These are phyloP conservation scores for Inonotus obliquus DNA, from an alignment of 1,284 basidiomycete genomes.

Conservation along the genomic window DNA sequence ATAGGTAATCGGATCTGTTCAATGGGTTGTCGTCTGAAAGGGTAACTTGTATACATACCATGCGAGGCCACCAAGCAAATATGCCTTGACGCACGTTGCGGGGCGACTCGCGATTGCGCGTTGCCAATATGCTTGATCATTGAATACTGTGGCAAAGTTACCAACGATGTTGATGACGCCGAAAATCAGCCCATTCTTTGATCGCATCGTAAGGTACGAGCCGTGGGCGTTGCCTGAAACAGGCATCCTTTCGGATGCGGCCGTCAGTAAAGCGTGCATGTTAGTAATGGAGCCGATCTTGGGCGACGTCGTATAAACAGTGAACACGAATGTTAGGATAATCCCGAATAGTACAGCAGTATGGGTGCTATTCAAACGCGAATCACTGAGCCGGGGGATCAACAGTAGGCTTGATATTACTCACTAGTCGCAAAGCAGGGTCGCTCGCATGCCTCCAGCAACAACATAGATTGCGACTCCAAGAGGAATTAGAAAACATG, in stretches of 20 bases:
- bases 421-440: slow-evolving; percentile 49
- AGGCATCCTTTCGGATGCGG: slow-evolving; percentile 38
- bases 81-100: slow-evolving; percentile 82
- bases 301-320: slow-evolving; percentile 65
- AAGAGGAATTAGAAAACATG: slow-evolving; percentile 60
- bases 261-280: slow-evolving; percentile 50
- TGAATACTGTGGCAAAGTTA: slow-evolving; percentile 80
- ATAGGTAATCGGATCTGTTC: background rate
- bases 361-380: slow-evolving; percentile 50
- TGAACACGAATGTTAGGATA: slow-evolving; percentile 63
- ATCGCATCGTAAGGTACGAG: slow-evolving; percentile 74
- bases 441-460: slow-evolving; percentile 43
- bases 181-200: slow-evolving; percentile 79
- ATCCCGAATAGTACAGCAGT: slow-evolving; percentile 80
- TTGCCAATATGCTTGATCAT: slow-evolving; percentile 74
- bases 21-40: background rate
- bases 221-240: slow-evolving; percentile 57
- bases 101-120: slow-evolving; percentile 85
- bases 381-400: slow-evolving; percentile 17
- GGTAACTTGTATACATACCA: slow-evolving; percentile 44
- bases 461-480: slow-evolving; percentile 55
- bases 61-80: slow-evolving; percentile 83
- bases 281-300: slow-evolving; percentile 48
- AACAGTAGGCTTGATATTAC: no score
- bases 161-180: slow-evolving; percentile 84